Evolutionary conservation across 768 basidiomycete genomes (phyloP).

Genomic region (Pholiota molesta): DNA sequence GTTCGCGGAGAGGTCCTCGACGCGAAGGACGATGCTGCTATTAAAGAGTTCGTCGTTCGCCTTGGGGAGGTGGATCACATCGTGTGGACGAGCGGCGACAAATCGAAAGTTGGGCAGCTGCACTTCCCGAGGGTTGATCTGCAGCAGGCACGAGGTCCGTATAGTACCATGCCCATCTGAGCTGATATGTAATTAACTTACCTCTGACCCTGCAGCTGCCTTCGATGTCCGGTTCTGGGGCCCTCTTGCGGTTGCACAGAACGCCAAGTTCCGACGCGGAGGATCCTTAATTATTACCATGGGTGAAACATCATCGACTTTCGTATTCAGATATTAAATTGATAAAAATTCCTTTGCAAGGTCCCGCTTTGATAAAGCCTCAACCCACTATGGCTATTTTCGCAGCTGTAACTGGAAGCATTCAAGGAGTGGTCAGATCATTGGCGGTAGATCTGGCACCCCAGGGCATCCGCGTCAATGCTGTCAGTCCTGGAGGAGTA

Average conservation of each 20-base stretch:
- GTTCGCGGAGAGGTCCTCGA: slow-evolving; percentile 9
- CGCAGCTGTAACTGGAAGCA: neutral
- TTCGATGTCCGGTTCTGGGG: slow-evolving; percentile 12
- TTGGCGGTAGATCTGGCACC: slow-evolving; percentile 11
- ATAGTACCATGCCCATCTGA: neutral
- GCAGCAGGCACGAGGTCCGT: neutral
- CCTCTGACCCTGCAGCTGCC: neutral
- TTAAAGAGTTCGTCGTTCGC: neutral
- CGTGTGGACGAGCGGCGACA: slow-evolving; percentile 8
- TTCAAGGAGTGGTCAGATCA: slow-evolving; percentile 2
- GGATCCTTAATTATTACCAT: slow-evolving; percentile 8
- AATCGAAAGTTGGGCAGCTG: neutral
- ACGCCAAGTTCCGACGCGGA: neutral
- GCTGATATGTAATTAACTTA: neutral
- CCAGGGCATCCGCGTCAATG: slow-evolving; percentile 2
- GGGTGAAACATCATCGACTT: neutral
- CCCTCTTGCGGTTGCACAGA: slow-evolving; percentile 5
- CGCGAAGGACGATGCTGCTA: neutral
- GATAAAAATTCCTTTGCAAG: neutral
- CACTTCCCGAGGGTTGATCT: neutral
- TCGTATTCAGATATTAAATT: too few relatives aligned
- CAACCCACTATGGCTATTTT: neutral
- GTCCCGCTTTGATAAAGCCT: neutral
- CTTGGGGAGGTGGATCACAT: slow-evolving; percentile 9
- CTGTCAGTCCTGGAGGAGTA: slow-evolving; percentile 3